Base-by-base conservation (phyloP, 2,329 filamentous ascomycete genomes). In the Helminthosporium solani region DNA sequence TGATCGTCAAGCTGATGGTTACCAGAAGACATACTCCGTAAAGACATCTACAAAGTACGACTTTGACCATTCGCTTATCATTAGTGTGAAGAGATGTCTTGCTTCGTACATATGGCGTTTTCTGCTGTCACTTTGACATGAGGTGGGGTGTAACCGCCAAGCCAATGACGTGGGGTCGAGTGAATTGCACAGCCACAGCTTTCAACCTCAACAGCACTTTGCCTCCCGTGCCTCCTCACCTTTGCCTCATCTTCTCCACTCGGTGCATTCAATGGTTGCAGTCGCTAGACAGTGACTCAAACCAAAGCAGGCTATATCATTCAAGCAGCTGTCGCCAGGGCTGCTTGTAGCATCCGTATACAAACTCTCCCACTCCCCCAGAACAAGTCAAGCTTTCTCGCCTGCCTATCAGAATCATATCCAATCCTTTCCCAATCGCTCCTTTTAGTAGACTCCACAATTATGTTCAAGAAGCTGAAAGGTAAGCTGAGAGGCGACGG, bases 381-480 rank as follows among this genome's bases (percentile, higher is more conserved):
- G 18, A 37, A 7, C 18, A 40, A n/a, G 11, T 25, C 21, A 40
- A 12, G 8, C 7, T 23, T 12, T 18, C 35, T n/a, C 4, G 19
- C 8, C n/a, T 23, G 30, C n/a, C 28, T 25, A 14, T 37, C 23
- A 21, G 14, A 12, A 27, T 28, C 25, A 23, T 40, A n/a, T n/a
- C n/a, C 30, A 11, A 31, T n/a, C 28, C 28, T 31, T 31, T 12
- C 28, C 12, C 9, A 9, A 25, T 9, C 23, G 23, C 23, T 9
- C 23, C 9, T 5, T 9, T 25, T 9, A 25, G 23, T 9, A 25
- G 23, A 25, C 23, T 9, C 6, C 31, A 21, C 37, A 41, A 56
- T 7, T 30, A 68, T 69, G 64, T 66, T 69, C 52, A 67, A 65
- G 40, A 69, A 69, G 40, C 44, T 67, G 16, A 69, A 69, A 41